These are phyloP conservation scores for Chloranthus sessilifolius DNA, from an alignment of 164 flowering plant species.

Conservation along the genomic window DNA sequence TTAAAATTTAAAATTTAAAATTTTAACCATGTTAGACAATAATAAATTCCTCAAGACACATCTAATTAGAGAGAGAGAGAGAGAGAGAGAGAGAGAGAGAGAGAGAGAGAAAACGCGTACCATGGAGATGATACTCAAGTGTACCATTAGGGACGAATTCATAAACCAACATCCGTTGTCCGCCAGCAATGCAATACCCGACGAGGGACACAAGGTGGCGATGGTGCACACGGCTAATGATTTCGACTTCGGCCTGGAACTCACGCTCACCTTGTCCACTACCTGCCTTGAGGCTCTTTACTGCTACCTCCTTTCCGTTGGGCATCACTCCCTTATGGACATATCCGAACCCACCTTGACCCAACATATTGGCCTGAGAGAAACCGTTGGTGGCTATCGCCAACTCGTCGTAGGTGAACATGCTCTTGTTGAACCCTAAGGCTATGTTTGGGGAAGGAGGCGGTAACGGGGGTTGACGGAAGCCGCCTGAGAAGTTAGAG, in stretches of 20 bases:
- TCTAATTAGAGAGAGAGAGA: too few species aligned
- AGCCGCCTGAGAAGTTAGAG: conserved; percentile 28
- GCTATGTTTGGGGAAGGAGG: conserved; percentile 41
- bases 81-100: not conserved
- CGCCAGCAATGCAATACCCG: conserved; percentile 66
- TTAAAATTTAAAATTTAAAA: not conserved
- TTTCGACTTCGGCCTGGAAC: conserved; percentile 81
- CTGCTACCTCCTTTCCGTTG: conserved; percentile 62
- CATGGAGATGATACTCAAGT: conserved; percentile 6
- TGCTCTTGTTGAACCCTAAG: conserved; percentile 50
- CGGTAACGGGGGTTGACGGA: conserved; percentile 18
- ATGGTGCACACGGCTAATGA: conserved; percentile 84
- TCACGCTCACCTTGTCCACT: conserved; percentile 89
- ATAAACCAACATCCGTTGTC: conserved; percentile 66
- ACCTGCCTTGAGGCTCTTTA: conserved; percentile 67
- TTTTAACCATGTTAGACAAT: too few species aligned
- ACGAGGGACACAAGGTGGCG: conserved; percentile 21
- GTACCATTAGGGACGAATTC: conserved; percentile 69
- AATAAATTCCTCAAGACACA: too few species aligned
- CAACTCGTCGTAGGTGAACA: conserved; percentile 64
- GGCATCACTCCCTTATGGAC: conserved; percentile 74
- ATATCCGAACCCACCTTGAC: conserved; percentile 85
- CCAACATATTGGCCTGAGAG: conserved; percentile 47
- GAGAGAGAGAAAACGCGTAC: not conserved
- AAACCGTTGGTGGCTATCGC: conserved; percentile 58